Evolutionary conservation across 305 asterid genomes (phyloP).

Genomic region (Solanum hybrid): DNA sequence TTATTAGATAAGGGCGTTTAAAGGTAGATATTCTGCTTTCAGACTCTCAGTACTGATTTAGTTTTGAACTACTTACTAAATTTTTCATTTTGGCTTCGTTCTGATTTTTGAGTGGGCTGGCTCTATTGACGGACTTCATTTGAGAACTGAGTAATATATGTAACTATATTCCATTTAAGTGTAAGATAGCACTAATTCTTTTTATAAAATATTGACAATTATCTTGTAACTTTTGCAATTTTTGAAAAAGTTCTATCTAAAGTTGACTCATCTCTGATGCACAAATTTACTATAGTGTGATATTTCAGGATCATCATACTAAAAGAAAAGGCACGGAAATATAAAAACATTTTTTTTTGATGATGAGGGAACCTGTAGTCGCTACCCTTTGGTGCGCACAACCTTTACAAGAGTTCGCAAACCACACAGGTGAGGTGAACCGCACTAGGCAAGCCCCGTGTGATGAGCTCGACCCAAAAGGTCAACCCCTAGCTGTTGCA

Average conservation of each 20-base stretch:
- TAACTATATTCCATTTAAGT: not conserved
- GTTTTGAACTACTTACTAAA: not conserved
- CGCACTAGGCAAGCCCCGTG: not conserved
- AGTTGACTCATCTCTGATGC: not conserved
- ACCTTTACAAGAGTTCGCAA: not conserved
- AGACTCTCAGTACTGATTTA: not conserved
- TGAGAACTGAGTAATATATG: not conserved
- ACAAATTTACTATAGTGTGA: not conserved
- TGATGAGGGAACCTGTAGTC: not conserved
- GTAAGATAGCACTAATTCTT: not conserved
- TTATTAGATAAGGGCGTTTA: not conserved
- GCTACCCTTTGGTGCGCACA: not conserved
- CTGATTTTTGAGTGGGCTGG: not conserved
- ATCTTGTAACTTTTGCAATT: not conserved
- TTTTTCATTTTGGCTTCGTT: not conserved
- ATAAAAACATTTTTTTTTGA: not conserved
- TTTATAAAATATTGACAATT: not conserved
- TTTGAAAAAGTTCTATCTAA: not conserved
- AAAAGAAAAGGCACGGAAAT: not conserved
- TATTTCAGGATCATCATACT: not conserved
- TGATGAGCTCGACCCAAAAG: not conserved
- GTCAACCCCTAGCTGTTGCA: not conserved
- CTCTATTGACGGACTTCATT: not conserved
- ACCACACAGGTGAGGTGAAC: not conserved
- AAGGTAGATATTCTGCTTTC: not conserved